These are phyloP conservation scores for Penicillium sp. DNA, from an alignment of 2,329 filamentous ascomycete species.

Conservation along the genomic window DNA sequence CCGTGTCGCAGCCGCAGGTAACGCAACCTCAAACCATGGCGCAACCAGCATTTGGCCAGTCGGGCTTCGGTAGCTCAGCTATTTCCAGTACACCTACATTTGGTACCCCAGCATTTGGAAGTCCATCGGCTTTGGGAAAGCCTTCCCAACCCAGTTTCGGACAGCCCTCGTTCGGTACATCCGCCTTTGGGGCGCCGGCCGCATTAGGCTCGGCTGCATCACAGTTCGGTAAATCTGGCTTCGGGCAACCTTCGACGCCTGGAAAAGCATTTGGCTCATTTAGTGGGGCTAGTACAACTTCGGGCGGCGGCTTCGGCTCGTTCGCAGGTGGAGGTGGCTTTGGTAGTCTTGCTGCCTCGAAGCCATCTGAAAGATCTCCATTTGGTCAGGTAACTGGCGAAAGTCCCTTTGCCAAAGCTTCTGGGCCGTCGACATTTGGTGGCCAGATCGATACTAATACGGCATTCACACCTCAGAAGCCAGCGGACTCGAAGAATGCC, in stretches of 20 bases:
- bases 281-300: slow-evolving; percentile 23
- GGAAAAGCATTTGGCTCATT: slow-evolving; percentile 32
- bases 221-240: slow-evolving; percentile 37
- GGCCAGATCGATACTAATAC: slow-evolving; percentile 28
- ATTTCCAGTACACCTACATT: slow-evolving; percentile 37
- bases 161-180: slow-evolving; percentile 40
- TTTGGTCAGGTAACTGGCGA: slow-evolving; percentile 34
- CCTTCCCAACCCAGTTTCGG: slow-evolving; percentile 33
- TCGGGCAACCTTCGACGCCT: slow-evolving; percentile 34
- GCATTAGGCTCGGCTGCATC: slow-evolving; percentile 35
- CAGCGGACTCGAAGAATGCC: slow-evolving; percentile 31
- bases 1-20: slow-evolving; percentile 24
- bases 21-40: slow-evolving; percentile 20
- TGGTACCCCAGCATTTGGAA: slow-evolving; percentile 35
- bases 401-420: slow-evolving; percentile 36
- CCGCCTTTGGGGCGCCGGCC: slow-evolving; percentile 44
- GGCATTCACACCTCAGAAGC: slow-evolving; percentile 35
- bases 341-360: slow-evolving; percentile 29
- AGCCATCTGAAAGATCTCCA: slow-evolving; percentile 27
- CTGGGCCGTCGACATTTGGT: slow-evolving; percentile 39
- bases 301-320: slow-evolving; percentile 42
- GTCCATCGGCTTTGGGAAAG: slow-evolving; percentile 32
- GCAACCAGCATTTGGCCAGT: slow-evolving; percentile 24
- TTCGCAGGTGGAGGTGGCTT: slow-evolving; percentile 36
- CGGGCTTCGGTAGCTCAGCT: slow-evolving; percentile 30